Evolutionary conservation across 352 stramenopile species (phyloP).

Genomic region (Phytophthora pluvialis): DNA sequence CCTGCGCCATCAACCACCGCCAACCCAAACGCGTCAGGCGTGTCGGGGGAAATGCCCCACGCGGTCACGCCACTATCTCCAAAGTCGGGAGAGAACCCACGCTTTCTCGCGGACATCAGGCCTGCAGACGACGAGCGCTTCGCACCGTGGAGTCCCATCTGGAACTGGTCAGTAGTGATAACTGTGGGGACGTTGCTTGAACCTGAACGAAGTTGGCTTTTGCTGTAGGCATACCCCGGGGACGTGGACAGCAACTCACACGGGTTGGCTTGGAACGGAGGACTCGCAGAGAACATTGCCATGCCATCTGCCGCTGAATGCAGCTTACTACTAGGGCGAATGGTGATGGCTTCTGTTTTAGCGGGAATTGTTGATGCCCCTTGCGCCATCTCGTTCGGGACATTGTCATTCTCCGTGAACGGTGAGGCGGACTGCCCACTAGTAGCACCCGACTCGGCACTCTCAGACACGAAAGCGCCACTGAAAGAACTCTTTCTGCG

Average conservation of each 20-base stretch:
- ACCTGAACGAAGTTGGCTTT: slow-evolving; percentile 59
- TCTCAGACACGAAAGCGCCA: slow-evolving; percentile 48
- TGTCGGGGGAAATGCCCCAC: slow-evolving; percentile 76
- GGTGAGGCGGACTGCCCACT: slow-evolving; percentile 14
- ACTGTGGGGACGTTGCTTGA: slow-evolving; percentile 60
- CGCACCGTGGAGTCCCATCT: slow-evolving; percentile 33
- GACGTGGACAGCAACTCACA: slow-evolving; percentile 75
- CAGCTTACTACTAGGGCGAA: slow-evolving; percentile 2
- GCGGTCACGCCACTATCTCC: slow-evolving; percentile 57
- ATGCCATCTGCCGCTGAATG: slow-evolving; percentile 23
- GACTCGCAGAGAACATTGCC: slow-evolving; percentile 52
- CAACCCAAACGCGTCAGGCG: slow-evolving; percentile 67
- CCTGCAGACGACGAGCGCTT: slow-evolving; percentile 27
- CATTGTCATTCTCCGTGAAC: slow-evolving; percentile 30
- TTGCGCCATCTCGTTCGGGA: not conserved
- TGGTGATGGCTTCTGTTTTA: slow-evolving; percentile 28
- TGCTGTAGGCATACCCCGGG: slow-evolving; percentile 77
- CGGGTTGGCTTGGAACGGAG: slow-evolving; percentile 73
- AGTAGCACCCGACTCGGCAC: slow-evolving; percentile 11
- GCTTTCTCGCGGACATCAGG: slow-evolving; percentile 38
- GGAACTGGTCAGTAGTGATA: slow-evolving; percentile 60
- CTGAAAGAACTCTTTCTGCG: slow-evolving; percentile 54
- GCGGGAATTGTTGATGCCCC: not conserved
- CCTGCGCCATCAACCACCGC: slow-evolving; percentile 44
- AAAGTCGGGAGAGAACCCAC: slow-evolving; percentile 68